A percentile compares a stretch with the other conserved stretches of the same genome.
phyloP scores from a whole-genome alignment of 1,284 basidiomycete genomes.

The Sanguinoderma infundibulare region DNA sequence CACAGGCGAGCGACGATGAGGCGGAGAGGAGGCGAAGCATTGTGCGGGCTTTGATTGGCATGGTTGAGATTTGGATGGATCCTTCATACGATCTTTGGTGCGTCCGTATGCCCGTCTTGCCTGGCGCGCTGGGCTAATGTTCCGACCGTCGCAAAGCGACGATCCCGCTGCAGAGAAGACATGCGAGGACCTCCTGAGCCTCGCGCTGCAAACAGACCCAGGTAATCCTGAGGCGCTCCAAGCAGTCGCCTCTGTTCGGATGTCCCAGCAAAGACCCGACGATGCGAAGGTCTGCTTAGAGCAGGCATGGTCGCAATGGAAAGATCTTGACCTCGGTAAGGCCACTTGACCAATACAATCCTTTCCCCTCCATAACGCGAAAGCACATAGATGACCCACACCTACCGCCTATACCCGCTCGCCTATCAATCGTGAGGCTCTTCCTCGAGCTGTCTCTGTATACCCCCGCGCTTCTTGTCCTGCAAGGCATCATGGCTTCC shows the following conservation, averaged over 20 bases:
- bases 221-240: constrained; percentile 83
- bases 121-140: neutral
- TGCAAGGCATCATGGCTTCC: constrained; percentile 80
- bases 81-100: constrained; percentile 88
- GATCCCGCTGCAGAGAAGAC: constrained; percentile 80
- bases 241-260: constrained; percentile 84
- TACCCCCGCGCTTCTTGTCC: constrained; percentile 73
- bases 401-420: constrained; percentile 77
- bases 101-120: constrained; percentile 32
- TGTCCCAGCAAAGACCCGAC: constrained; percentile 85
- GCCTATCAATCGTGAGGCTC: constrained; percentile 80
- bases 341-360: neutral
- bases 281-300: constrained; percentile 78
- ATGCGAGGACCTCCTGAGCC: constrained; percentile 78
- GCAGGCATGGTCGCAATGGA: constrained; percentile 75
- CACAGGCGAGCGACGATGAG: constrained; percentile 51
- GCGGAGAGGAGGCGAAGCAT: constrained; percentile 73
- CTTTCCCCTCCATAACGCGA: neutral
- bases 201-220: constrained; percentile 78
- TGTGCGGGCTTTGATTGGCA: constrained; percentile 85
- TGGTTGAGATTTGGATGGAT: constrained; percentile 98
- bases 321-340: constrained; percentile 74
- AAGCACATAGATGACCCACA: constrained; percentile 63
- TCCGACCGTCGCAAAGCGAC: constrained; percentile 54
- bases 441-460: constrained; percentile 83